These are phyloP conservation scores for Cutaneotrichosporon mucoides DNA, from an alignment of 1,284 basidiomycete genomes.

Conservation along the genomic window DNA sequence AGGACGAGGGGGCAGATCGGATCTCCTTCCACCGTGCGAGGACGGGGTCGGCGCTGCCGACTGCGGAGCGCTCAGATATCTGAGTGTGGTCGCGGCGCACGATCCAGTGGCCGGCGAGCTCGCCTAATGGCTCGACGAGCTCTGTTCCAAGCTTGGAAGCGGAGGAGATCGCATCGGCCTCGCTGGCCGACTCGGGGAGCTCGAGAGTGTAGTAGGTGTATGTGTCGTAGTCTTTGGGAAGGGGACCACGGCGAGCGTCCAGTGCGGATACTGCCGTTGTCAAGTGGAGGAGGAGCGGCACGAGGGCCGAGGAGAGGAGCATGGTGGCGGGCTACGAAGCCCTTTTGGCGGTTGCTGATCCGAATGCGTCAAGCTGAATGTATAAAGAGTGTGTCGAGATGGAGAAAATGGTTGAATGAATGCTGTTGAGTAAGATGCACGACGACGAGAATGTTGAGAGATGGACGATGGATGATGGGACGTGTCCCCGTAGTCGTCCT, in stretches of 20 bases:
- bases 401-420: too few species aligned
- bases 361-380: too few species aligned
- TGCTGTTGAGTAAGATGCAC: too few species aligned
- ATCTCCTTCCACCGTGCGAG: slow-evolving; percentile 52
- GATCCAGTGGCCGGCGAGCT: slow-evolving; percentile 78
- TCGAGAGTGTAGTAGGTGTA: slow-evolving; percentile 65
- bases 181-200: slow-evolving; percentile 54
- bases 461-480: too few species aligned
- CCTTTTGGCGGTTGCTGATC: too few species aligned
- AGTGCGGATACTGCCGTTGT: not conserved
- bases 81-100: slow-evolving; percentile 55
- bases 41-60: slow-evolving; percentile 46
- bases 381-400: too few species aligned
- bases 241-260: too few species aligned
- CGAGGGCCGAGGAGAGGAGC: slow-evolving; percentile 13
- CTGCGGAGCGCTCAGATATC: not conserved
- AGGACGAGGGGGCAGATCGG: slow-evolving; percentile 37
- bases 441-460: too few species aligned
- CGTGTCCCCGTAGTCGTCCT: too few species aligned
- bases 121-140: slow-evolving; percentile 81
- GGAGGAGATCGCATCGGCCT: slow-evolving; percentile 50
- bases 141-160: slow-evolving; percentile 68
- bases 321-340: slow-evolving; percentile 4
- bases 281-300: slow-evolving; percentile 15
- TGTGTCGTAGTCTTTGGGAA: slow-evolving; percentile 57